phyloP scores from a whole-genome alignment of 2,329 filamentous ascomycete species.

The Didymosphaeria variabile region DNA sequence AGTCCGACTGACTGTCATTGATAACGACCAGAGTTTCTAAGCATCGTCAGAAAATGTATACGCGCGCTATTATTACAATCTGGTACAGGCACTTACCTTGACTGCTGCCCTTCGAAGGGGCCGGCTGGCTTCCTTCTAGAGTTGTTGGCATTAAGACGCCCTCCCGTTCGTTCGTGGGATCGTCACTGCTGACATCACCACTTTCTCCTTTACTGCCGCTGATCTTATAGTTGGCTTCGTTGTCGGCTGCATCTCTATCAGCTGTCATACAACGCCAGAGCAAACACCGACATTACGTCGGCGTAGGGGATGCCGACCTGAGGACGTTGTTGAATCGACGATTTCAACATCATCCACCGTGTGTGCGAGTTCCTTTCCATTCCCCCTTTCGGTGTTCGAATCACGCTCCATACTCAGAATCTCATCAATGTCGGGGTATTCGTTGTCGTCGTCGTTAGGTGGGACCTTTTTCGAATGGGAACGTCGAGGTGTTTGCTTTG shows the following conservation, averaged over 20 bases:
- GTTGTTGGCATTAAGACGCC: no score
- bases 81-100: no score
- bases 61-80: no score
- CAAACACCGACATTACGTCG: neutral
- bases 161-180: no score
- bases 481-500: neutral
- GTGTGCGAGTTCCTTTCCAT: neutral
- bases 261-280: neutral
- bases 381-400: conserved; percentile 16
- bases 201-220: conserved; percentile 15
- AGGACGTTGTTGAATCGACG: conserved; percentile 19
- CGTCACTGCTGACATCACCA: conserved; percentile 9
- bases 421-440: conserved; percentile 5
- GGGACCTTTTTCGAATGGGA: neutral
- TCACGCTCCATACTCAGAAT: conserved; percentile 10
- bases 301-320: conserved; percentile 20
- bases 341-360: conserved; percentile 15
- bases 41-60: no score
- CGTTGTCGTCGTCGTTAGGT: conserved; percentile 10
- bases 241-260: conserved; percentile 18
- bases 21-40: no score
- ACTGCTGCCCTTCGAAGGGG: no score
- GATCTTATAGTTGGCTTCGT: conserved; percentile 19
- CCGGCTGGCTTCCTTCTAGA: no score
- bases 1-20: no score